Evolutionary conservation across 208 protist genomes (phyloP), one percentile per base, ranked within the genome.

Genomic region (Crithidia thermophila): DNA sequence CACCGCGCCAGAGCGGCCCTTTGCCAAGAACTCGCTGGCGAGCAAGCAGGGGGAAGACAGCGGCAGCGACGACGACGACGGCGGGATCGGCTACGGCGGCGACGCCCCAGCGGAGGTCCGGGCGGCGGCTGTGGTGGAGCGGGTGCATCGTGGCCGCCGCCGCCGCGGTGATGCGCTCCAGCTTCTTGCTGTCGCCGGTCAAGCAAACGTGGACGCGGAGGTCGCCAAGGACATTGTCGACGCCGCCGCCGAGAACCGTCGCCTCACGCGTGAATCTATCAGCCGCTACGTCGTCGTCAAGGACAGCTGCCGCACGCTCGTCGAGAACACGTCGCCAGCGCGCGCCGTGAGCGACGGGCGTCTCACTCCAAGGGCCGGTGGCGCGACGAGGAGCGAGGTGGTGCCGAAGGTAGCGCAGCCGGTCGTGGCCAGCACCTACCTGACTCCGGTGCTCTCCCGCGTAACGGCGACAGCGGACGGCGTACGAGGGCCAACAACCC

Each of bases 161-260:
- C 83, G 83, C 30, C 76, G 67, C 49, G 77, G 72, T 23, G 72
- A 85, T 40, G 79, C 79, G 2, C 33, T 85, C 57, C 43, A 70
- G 28, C 45, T 61, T 20, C 68, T 88, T 13, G 53, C 14, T 21
- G 52, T 36, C 2, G 36, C 10, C 40, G 40, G 40, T 18, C 40
- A 75, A 5, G 52, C 75, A 46, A 25, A 61, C 42, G 39, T 72
- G 49, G 51, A 50, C 53, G 34, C 53, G 14, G 65, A 75, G 23
- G 25, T 73, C n/a, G 20, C 49, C 20, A 34, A 43, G n/a, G 50
- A 49, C 33, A 37, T 21, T 11, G 31, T 28, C 11, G 25, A 25
- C 16, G 34, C 25, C 33, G 67, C 28, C 6, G 36, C 39, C 14
- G 46, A 33, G 40, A 49, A 60, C 10, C 23, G 49, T 28, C 58